Conservation (phyloP, 2,329 filamentous ascomycete species). For the Chrysosporium queenslandicum region DNA sequence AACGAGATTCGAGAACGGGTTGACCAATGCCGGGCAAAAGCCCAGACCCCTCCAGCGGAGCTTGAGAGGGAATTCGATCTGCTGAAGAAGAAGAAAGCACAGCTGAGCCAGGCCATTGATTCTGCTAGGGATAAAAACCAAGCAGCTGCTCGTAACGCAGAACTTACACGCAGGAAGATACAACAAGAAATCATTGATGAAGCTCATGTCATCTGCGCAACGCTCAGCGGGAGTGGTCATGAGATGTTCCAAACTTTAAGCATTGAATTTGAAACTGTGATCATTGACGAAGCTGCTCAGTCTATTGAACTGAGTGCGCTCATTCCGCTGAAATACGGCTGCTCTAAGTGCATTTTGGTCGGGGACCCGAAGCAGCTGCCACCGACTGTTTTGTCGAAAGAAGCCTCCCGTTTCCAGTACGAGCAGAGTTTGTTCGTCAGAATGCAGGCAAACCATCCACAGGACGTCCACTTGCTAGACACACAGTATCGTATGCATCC, state of each 20-base stretch:
- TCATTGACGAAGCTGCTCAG: conserved; percentile 96
- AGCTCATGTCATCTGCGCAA: conserved; percentile 88
- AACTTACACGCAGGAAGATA: conserved; percentile 70
- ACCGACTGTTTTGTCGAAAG: conserved; percentile 88
- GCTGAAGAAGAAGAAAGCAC: conserved; percentile 63
- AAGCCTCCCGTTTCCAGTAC: conserved; percentile 84
- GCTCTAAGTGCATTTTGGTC: conserved; percentile 90
- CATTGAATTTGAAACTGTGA: conserved; percentile 95
- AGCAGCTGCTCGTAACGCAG: conserved; percentile 68
- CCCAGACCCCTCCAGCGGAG: conserved; percentile 34
- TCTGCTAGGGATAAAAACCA: conserved; percentile 77
- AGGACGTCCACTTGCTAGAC: conserved; percentile 87
- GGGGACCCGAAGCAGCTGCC: conserved; percentile 96
- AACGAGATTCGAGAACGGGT: conserved; percentile 60
- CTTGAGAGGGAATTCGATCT: conserved; percentile 69
- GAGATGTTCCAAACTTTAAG: conserved; percentile 93
- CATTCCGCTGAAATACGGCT: conserved; percentile 95
- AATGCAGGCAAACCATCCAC: conserved; percentile 87
- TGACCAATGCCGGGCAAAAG: conserved; percentile 53
- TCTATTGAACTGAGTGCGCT: conserved; percentile 94
- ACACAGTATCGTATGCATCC: conserved; percentile 99
- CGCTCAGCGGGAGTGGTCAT: conserved; percentile 87
- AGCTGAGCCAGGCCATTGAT: conserved; percentile 75
- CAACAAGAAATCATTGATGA: conserved; percentile 87
- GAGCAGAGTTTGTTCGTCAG: conserved; percentile 97